Conservation (phyloP, 1,284 basidiomycete species). For the Anthracocystis panici-leucophaei region DNA sequence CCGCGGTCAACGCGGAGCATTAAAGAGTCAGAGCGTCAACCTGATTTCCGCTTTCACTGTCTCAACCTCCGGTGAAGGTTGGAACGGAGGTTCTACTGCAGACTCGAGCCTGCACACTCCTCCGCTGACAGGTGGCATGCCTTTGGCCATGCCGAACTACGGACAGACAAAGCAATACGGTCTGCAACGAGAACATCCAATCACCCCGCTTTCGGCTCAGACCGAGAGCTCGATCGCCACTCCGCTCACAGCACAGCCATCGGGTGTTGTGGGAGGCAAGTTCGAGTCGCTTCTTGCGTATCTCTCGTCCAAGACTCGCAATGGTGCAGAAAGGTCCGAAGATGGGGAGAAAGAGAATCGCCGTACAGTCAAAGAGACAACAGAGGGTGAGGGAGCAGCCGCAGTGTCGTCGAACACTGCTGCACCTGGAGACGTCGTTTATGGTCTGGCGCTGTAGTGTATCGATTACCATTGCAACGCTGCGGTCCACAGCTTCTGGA, state of each 20-base stretch:
- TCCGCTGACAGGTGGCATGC: constrained; percentile 13
- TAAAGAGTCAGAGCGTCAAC: constrained; percentile 16
- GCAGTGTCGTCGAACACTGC: neutral
- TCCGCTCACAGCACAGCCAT: constrained; percentile 8
- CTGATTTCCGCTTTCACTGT: neutral
- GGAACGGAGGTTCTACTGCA: neutral
- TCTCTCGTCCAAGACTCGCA: constrained; percentile 12
- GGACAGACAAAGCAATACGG: neutral
- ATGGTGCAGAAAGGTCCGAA: neutral
- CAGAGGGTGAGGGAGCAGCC: neutral
- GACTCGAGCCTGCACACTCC: constrained; percentile 20
- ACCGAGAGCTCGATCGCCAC: constrained; percentile 7
- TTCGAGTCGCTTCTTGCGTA: constrained; percentile 28
- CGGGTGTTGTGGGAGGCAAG: constrained; percentile 7
- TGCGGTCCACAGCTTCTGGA: too few species aligned
- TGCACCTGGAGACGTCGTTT: constrained; percentile 4
- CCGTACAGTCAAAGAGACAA: neutral
- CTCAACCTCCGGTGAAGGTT: neutral
- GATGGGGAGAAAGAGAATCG: neutral
- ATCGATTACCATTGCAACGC: neutral
- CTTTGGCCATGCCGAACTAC: neutral
- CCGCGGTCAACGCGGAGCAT: neutral
- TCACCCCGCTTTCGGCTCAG: constrained; percentile 20
- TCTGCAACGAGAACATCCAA: constrained; percentile 4
- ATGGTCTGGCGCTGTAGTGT: constrained; percentile 13